These are phyloP conservation scores for Eutrema heterophyllum DNA, from an alignment of 345 rosid species.

Conservation along the genomic window DNA sequence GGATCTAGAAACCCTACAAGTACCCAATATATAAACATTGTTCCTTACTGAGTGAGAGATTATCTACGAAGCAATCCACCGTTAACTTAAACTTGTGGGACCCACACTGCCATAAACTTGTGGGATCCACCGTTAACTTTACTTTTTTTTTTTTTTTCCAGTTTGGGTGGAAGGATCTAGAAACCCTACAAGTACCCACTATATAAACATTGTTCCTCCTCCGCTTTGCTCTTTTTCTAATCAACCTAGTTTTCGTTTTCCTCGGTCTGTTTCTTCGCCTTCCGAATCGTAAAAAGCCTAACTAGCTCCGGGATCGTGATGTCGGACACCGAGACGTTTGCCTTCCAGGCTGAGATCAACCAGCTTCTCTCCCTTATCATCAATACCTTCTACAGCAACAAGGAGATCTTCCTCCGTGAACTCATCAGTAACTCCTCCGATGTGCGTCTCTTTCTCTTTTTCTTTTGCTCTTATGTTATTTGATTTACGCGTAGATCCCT, in stretches of 20 bases:
- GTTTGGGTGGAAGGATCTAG: neutral
- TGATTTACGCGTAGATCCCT: neutral
- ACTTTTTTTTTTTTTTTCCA: neutral
- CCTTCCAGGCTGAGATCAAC: constrained; percentile 1
- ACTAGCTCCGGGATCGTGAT: neutral
- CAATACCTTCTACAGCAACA: constrained; percentile 4
- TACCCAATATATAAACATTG: no score
- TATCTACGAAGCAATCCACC: constrained; percentile 5
- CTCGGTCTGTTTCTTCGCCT: neutral
- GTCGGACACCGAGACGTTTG: neutral
- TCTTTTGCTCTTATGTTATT: neutral
- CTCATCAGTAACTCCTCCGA: constrained; percentile 8
- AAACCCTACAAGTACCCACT: neutral
- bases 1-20: no score
- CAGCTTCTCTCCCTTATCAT: neutral
- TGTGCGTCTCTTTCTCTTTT: neutral
- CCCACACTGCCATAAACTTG: neutral
- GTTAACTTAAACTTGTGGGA: neutral
- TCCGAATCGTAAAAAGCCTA: neutral
- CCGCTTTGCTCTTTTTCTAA: neutral
- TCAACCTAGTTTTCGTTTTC: neutral
- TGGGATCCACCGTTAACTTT: no score
- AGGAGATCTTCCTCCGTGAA: constrained; percentile 5
- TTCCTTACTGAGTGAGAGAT: neutral
- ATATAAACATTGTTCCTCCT: neutral